A percentile compares a stretch with the other conserved stretches of the same genome.
phyloP scores from a whole-genome alignment of 768 basidiomycete species.

The Mycena olivaceomarginata region DNA sequence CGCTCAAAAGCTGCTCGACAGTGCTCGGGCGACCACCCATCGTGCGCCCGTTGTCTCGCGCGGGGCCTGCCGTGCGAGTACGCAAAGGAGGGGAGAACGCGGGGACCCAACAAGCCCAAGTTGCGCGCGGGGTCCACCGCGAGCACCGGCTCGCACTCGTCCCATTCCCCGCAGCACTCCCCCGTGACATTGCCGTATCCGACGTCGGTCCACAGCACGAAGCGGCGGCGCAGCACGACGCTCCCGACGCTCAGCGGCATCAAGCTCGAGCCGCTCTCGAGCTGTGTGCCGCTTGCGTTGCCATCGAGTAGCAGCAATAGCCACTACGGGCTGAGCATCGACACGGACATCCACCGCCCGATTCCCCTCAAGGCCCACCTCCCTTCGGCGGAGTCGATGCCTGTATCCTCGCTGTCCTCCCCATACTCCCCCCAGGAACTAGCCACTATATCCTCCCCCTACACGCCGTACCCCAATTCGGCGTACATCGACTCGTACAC shows the following conservation, averaged over 20 bases:
- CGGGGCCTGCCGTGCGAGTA: slow-evolving; percentile 81
- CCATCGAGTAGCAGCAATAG: background rate
- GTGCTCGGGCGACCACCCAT: slow-evolving; percentile 85
- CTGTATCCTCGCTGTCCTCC: background rate
- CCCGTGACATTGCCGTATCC: background rate
- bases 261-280: slow-evolving; percentile 22
- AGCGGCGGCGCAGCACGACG: slow-evolving; percentile 5
- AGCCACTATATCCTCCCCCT: background rate
- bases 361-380: background rate
- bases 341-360: background rate
- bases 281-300: slow-evolving; percentile 14
- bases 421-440: background rate
- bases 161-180: slow-evolving; percentile 45
- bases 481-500: background rate
- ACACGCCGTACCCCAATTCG: background rate
- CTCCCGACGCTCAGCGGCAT: background rate
- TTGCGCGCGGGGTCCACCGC: slow-evolving; percentile 19
- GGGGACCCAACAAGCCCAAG: slow-evolving; percentile 78
- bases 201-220: background rate
- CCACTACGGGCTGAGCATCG: background rate
- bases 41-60: slow-evolving; percentile 78
- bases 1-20: slow-evolving; percentile 47
- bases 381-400: background rate
- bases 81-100: slow-evolving; percentile 77
- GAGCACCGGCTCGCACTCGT: slow-evolving; percentile 33